phyloP scores from a whole-genome alignment of 2,329 filamentous ascomycete species.

The Taxawa tesnikishii region DNA sequence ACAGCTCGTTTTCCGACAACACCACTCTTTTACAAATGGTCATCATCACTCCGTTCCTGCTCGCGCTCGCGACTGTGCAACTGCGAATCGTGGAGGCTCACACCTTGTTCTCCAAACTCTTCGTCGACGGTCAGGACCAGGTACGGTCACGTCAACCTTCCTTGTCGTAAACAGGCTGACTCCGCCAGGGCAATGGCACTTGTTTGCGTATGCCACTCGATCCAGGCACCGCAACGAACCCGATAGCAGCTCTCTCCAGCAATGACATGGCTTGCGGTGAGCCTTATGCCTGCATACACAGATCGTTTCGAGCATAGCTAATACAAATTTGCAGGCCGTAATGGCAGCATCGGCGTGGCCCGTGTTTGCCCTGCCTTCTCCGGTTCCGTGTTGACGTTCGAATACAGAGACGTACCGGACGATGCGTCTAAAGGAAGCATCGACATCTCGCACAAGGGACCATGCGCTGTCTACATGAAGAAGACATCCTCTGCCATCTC shows the following conservation, averaged over 20 bases:
- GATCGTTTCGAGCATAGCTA: background rate
- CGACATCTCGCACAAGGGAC: slow-evolving; percentile 51
- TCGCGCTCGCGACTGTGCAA: slow-evolving; percentile 9
- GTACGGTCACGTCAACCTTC: slow-evolving; percentile 1
- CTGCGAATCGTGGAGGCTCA: slow-evolving; percentile 25
- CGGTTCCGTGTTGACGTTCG: slow-evolving; percentile 50
- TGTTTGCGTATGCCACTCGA: slow-evolving; percentile 56
- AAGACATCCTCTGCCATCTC: slow-evolving; percentile 46
- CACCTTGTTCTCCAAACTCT: slow-evolving; percentile 52
- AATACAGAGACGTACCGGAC: slow-evolving; percentile 52
- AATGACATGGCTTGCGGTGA: slow-evolving; percentile 57
- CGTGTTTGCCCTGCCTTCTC: slow-evolving; percentile 35
- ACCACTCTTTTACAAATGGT: too few relatives aligned
- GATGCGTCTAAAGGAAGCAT: slow-evolving; percentile 42
- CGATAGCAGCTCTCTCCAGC: slow-evolving; percentile 45
- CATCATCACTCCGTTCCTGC: too few relatives aligned
- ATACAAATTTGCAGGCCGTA: slow-evolving; percentile 1
- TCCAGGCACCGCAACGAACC: slow-evolving; percentile 39
- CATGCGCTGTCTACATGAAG: slow-evolving; percentile 65
- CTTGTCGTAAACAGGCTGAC: background rate
- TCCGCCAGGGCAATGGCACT: slow-evolving; percentile 50
- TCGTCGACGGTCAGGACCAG: slow-evolving; percentile 45
- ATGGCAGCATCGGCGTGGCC: slow-evolving; percentile 35
- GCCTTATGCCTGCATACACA: slow-evolving; percentile 24
- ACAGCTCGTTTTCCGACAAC: background rate